These are phyloP conservation scores for Zygoascus tannicola DNA, from an alignment of 805 yeast species.

Conservation along the genomic window DNA sequence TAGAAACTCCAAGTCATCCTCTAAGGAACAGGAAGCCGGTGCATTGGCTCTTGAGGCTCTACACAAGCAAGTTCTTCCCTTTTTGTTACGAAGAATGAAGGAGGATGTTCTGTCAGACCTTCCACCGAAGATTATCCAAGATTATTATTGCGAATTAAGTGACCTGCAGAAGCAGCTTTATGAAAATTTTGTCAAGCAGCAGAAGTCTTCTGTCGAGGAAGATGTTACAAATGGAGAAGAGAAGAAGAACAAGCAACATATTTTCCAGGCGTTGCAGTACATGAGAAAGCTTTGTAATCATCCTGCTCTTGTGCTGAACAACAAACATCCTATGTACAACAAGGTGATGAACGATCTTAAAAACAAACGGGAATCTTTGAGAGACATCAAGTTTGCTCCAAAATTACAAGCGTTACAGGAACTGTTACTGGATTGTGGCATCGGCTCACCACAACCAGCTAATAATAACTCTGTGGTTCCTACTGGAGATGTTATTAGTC, in stretches of 20 bases:
- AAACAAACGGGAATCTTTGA: conserved; percentile 48
- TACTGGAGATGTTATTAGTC: conserved; percentile 63
- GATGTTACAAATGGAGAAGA: conserved; percentile 26
- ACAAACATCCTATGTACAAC: conserved; percentile 70
- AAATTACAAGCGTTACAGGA: conserved; percentile 75
- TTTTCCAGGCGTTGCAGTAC: conserved; percentile 94
- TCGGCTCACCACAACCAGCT: conserved; percentile 41
- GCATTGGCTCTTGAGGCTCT: conserved; percentile 91
- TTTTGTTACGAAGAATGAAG: conserved; percentile 88
- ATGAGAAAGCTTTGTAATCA: conserved; percentile 96
- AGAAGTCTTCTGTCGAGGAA: conserved; percentile 53
- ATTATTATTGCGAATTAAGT: conserved; percentile 92
- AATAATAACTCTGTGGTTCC: conserved; percentile 16
- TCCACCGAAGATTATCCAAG: conserved; percentile 98
- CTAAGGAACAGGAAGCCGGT: conserved; percentile 94
- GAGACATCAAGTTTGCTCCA: conserved; percentile 81
- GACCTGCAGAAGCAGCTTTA: conserved; percentile 82
- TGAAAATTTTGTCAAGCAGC: conserved; percentile 81
- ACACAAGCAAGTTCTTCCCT: conserved; percentile 94
- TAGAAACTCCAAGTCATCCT: conserved; percentile 76
- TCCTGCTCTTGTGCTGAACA: conserved; percentile 80
- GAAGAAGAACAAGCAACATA: conserved; percentile 66
- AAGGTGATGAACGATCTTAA: conserved; percentile 57
- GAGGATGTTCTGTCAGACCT: conserved; percentile 93
- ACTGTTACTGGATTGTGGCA: conserved; percentile 84